A percentile compares a stretch with the other conserved stretches of the same genome.
These are phyloP conservation scores for Sporothrix brasiliensis DNA, from an alignment of 2,329 filamentous ascomycete genomes.

Conservation along the genomic window DNA sequence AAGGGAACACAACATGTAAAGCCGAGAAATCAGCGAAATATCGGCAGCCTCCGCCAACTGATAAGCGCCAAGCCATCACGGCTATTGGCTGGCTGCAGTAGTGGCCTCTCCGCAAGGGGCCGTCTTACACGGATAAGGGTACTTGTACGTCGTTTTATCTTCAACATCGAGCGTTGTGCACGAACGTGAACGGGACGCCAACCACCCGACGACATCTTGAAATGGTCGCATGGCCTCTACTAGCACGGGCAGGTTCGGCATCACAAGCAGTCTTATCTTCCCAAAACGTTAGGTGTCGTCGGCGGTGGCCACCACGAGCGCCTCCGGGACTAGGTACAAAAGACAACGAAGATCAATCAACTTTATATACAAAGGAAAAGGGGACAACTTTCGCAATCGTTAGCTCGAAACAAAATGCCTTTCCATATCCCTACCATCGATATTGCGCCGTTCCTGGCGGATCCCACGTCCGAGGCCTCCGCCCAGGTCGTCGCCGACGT, in stretches of 20 bases:
- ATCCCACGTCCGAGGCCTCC: constrained; percentile 39
- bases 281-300: constrained; percentile 1
- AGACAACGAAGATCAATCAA: neutral
- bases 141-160: neutral
- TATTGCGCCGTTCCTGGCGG: constrained; percentile 42
- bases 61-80: constrained; percentile 19
- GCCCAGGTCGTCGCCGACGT: constrained; percentile 42
- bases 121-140: constrained; percentile 18
- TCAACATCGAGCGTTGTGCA: neutral
- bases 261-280: neutral
- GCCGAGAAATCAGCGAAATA: constrained; percentile 11
- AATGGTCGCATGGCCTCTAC: neutral
- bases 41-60: constrained; percentile 26
- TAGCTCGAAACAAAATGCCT: constrained; percentile 1
- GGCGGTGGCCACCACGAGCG: constrained; percentile 9
- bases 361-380: neutral
- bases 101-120: neutral
- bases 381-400: neutral
- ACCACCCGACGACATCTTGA: neutral
- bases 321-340: neutral
- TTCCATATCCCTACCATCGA: constrained; percentile 43
- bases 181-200: neutral
- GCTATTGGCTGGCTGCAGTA: constrained; percentile 14
- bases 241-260: neutral
- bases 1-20: neutral